phyloP scores from a whole-genome alignment of 106 monocot species.

The Triglochin maritima region DNA sequence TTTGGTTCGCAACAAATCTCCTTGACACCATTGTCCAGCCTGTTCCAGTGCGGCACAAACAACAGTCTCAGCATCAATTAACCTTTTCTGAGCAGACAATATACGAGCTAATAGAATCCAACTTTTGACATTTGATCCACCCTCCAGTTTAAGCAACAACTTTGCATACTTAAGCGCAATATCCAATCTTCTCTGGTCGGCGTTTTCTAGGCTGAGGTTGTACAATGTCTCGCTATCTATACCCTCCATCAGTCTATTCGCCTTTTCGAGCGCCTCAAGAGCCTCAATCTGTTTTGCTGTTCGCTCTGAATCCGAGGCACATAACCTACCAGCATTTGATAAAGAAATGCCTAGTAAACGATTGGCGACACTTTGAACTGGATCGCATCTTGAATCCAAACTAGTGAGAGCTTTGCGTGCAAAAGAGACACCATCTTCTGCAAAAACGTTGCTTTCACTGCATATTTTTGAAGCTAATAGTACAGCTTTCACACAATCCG shows the following conservation, averaged over 20 bases:
- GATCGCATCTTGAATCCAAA: conserved; percentile 26
- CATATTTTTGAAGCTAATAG: conserved; percentile 85
- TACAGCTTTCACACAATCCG: conserved; percentile 40
- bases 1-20: conserved; percentile 53
- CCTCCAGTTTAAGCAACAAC: conserved; percentile 48
- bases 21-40: conserved; percentile 65
- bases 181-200: conserved; percentile 80
- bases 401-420: conserved; percentile 41
- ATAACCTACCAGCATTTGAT: conserved; percentile 47
- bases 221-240: conserved; percentile 44
- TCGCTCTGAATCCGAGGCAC: conserved; percentile 54
- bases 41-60: conserved; percentile 71
- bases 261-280: conserved; percentile 44
- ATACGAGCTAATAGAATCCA: conserved; percentile 88
- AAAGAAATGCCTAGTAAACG: conserved; percentile 59
- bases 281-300: conserved; percentile 52
- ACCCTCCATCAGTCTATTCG: conserved; percentile 33
- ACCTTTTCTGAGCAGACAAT: conserved; percentile 67
- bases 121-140: conserved; percentile 47
- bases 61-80: conserved; percentile 54
- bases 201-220: conserved; percentile 66
- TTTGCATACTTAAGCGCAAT: conserved; percentile 63
- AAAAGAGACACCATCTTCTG: conserved; percentile 52
- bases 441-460: conserved; percentile 21
- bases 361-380: conserved; percentile 39